Evolutionary conservation across 108 stramenopile species (phyloP).

Genomic region (Nannochloropsis gaditana): DNA sequence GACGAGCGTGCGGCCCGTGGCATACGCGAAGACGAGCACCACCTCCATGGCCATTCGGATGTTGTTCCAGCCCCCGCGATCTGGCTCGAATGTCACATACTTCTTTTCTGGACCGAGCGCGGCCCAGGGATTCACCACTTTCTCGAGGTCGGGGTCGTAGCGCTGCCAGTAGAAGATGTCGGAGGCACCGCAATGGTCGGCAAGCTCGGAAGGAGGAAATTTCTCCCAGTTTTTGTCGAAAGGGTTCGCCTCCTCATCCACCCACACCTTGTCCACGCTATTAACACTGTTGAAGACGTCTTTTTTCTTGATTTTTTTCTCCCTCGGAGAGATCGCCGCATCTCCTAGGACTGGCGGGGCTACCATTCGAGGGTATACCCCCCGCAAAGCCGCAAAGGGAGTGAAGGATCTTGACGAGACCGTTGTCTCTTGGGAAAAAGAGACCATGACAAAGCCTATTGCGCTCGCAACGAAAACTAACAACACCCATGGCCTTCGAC

Average conservation of each 20-base stretch:
- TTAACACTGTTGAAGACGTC: not conserved
- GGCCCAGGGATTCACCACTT: not conserved
- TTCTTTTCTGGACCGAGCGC: slow-evolving; percentile 17
- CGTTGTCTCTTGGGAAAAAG: not conserved
- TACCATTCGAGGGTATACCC: not conserved
- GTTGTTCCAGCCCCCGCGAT: slow-evolving; percentile 57
- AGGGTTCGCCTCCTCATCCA: not conserved
- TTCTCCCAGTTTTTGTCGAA: slow-evolving; percentile 17
- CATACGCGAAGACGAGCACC: slow-evolving; percentile 66
- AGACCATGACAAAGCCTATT: not conserved
- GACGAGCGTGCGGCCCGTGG: slow-evolving; percentile 72
- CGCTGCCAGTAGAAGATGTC: slow-evolving; percentile 20
- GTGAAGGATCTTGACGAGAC: not conserved
- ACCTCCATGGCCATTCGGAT: slow-evolving; percentile 57
- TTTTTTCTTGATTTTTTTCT: not conserved
- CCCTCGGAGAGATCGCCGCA: not conserved
- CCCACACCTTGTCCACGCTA: not conserved
- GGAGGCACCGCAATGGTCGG: not conserved
- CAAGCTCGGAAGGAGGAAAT: slow-evolving; percentile 19
- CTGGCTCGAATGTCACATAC: slow-evolving; percentile 54
- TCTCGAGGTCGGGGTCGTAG: not conserved
- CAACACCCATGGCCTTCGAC: not conserved
- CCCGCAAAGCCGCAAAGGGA: not conserved
- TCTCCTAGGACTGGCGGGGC: no score
- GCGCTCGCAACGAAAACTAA: not conserved